Percentiles rank a stretch among this genome's conserved stretches.
phyloP scores from a whole-genome alignment of 768 basidiomycete species.

The Suillus cothurnatus region DNA sequence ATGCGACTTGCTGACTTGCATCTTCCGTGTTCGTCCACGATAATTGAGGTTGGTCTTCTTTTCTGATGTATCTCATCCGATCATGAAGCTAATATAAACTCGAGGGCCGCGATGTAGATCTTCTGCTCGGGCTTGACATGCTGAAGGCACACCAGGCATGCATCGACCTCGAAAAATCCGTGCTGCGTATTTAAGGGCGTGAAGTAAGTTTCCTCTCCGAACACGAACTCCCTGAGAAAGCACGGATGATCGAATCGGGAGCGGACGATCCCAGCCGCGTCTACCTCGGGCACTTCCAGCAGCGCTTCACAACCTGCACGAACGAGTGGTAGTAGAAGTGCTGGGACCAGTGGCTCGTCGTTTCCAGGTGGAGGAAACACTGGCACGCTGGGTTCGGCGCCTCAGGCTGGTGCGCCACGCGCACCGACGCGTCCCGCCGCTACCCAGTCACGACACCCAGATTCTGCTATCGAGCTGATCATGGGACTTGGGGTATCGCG shows the following conservation, averaged over 20 bases:
- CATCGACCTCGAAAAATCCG: constrained; percentile 89
- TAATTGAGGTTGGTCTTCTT: constrained; percentile 76
- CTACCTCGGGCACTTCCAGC: constrained; percentile 21
- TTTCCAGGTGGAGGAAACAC: constrained; percentile 65
- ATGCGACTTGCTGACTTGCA: constrained; percentile 83
- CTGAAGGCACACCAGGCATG: constrained; percentile 95
- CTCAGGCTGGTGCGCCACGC: constrained; percentile 35
- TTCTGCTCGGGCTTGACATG: constrained; percentile 99
- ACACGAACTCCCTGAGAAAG: constrained; percentile 90
- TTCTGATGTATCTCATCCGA: neutral
- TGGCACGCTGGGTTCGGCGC: constrained; percentile 54
- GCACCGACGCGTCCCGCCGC: constrained; percentile 22
- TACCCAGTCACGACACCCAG: constrained; percentile 45
- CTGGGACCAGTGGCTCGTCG: neutral
- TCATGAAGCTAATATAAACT: neutral
- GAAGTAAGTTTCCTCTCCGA: constrained; percentile 90
- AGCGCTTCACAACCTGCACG: constrained; percentile 9
- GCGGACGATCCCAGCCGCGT: constrained; percentile 23
- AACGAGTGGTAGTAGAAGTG: constrained; percentile 20
- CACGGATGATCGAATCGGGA: constrained; percentile 46
- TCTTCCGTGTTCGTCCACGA: constrained; percentile 90
- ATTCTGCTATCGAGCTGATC: constrained; percentile 62
- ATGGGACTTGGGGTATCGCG: constrained; percentile 77
- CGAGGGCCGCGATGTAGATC: constrained; percentile 88
- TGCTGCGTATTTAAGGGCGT: constrained; percentile 88